A percentile compares a stretch with the other conserved stretches of the same genome.
Conservation (phyloP, 306 rosid genomes). For the Corylus americana region DNA sequence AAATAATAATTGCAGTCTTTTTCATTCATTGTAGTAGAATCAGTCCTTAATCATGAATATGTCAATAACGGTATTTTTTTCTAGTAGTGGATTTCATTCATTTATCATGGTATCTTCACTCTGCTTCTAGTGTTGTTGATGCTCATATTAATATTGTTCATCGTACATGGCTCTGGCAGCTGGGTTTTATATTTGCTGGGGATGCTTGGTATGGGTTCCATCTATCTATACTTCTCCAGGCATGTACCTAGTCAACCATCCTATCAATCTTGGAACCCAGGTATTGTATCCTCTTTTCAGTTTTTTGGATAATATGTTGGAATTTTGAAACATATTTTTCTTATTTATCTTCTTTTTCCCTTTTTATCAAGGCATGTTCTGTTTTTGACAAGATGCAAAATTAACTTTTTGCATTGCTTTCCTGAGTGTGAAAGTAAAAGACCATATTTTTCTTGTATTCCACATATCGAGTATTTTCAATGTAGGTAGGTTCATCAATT, state of each 20-base stretch:
- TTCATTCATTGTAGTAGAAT: not conserved
- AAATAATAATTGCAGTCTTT: not conserved
- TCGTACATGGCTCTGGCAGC: slow-evolving; percentile 59
- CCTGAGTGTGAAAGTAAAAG: slow-evolving; percentile 14
- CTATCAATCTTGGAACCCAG: slow-evolving; percentile 78
- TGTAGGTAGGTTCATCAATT: not conserved
- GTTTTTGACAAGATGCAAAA: not conserved
- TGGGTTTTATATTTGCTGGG: slow-evolving; percentile 99
- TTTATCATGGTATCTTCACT: slow-evolving; percentile 4
- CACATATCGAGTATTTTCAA: not conserved
- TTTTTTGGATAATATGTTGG: not conserved
- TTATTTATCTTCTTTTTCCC: not conserved
- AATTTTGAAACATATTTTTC: not conserved
- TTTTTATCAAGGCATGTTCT: not conserved
- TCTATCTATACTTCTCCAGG: slow-evolving; percentile 97
- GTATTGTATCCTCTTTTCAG: slow-evolving; percentile 33
- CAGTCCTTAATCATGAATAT: not conserved
- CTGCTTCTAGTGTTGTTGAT: slow-evolving; percentile 1
- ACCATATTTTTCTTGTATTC: not conserved
- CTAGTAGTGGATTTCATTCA: not conserved
- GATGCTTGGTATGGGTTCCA: slow-evolving; percentile 99
- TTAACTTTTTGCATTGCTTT: not conserved
- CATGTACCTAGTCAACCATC: slow-evolving; percentile 98
- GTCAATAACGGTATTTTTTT: not conserved
- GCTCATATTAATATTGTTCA: slow-evolving; percentile 12